Conservation (phyloP, 2,329 filamentous ascomycete species). For the Pleomassaria siparia region DNA sequence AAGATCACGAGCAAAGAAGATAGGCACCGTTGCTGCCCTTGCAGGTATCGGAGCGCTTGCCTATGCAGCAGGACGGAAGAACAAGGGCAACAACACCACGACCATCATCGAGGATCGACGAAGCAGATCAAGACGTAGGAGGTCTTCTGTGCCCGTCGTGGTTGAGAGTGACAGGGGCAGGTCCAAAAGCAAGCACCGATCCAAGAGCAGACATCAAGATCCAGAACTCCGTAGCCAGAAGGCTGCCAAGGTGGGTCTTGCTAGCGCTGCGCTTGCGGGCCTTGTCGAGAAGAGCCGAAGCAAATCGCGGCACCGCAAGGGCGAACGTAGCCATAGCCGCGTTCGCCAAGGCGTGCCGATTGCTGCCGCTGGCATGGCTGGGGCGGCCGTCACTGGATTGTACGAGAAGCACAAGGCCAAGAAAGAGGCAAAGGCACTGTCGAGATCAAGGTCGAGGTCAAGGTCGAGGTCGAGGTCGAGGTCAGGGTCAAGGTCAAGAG, state of each 20-base stretch:
- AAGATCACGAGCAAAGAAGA: conserved; percentile 50
- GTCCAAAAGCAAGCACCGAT: conserved; percentile 44
- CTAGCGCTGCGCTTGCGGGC: conserved; percentile 64
- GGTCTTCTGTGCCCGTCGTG: conserved; percentile 41
- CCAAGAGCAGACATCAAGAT: conserved; percentile 46
- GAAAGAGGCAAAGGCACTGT: conserved; percentile 55
- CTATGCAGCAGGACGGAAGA: conserved; percentile 52
- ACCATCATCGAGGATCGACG: conserved; percentile 50
- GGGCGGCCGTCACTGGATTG: conserved; percentile 61
- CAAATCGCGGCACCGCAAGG: conserved; percentile 57
- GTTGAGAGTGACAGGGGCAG: conserved; percentile 26
- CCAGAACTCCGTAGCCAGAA: conserved; percentile 58
- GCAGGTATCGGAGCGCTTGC: conserved; percentile 63
- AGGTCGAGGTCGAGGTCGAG: too few relatives aligned
- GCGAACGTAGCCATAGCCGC: conserved; percentile 57
- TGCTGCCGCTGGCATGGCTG: conserved; percentile 61
- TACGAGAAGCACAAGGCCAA: conserved; percentile 66
- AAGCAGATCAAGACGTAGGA: conserved; percentile 49
- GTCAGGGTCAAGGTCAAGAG: too few relatives aligned
- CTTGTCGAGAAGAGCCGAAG: conserved; percentile 60
- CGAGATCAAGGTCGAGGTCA: conserved; percentile 36
- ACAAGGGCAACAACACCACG: conserved; percentile 49
- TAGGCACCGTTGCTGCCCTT: conserved; percentile 61
- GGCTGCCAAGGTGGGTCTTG: conserved; percentile 63
- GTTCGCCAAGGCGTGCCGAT: conserved; percentile 61